Base-by-base conservation (phyloP, 2,329 filamentous ascomycete genomes). In the Hyphodiscus sp. region DNA sequence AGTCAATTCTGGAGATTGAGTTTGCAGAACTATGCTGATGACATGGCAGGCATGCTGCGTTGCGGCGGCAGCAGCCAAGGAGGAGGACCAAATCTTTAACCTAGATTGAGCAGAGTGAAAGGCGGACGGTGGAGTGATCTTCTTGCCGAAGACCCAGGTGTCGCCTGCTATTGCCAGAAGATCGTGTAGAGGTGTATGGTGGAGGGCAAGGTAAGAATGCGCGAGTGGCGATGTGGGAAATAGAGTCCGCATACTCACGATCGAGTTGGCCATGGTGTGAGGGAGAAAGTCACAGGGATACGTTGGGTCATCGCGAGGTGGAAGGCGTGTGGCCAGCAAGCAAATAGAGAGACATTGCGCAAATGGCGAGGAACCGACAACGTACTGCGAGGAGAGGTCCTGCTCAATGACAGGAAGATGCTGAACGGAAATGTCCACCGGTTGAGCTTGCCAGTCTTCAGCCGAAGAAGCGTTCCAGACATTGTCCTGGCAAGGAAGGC, bases 151-250 rank as follows among this genome's bases (percentile, higher is more conserved):
- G 19, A 80, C 70, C 79, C 79, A 83, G 50, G 74, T 79, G 56
- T 82, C 76, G 47, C 80, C 80, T 26, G 77, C 77, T 8, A 83
- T 77, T 11, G 79, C 78, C 18, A 84, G 71, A 0, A 83, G 73
- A 58, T 76, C 75, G 56, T 77, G 74, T 4, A 84, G 73, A n/a
- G 80, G 81, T 0, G 80, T 82, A 61, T 80, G 71, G 58, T 82
- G 73, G 1, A 84, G 69, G 1, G 81, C 79, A 18, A 82, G 68
- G 63, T 82, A 82, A 0, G 77, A 76, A 63, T 78, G 76, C 47
- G 74, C 76, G 18, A 74, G 66, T 15, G 74, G 69, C 13, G 71
- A 76, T 48, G 59, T 62, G 1, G 73, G 65, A 62, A 81, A 83
- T 18, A 79, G 63, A 20, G 50, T 51, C 49, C 51, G 55, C 23